A percentile compares a stretch with the other conserved stretches of the same genome.
Evolutionary conservation across 805 yeast genomes (phyloP).

Genomic region (Ogataea degrootiae): DNA sequence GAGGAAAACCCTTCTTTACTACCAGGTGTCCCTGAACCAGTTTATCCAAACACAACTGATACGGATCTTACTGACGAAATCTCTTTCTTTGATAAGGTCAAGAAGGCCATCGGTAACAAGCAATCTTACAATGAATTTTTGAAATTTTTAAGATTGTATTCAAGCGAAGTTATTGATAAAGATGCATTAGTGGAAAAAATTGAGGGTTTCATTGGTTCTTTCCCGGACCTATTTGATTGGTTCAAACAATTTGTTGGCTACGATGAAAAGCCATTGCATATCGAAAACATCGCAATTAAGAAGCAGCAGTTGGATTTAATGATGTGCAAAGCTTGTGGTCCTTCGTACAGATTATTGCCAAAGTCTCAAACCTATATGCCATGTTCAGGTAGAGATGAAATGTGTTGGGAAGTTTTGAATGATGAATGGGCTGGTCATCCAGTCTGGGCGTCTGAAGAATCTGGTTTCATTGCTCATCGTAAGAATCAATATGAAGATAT

Average conservation of each 20-base stretch:
- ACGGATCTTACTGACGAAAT: constrained; percentile 79
- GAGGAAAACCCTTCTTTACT: constrained; percentile 63
- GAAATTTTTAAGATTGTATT: constrained; percentile 78
- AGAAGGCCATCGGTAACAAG: constrained; percentile 81
- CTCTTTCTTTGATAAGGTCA: constrained; percentile 86
- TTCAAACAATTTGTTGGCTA: constrained; percentile 88
- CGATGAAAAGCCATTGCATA: constrained; percentile 77
- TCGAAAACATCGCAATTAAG: constrained; percentile 82
- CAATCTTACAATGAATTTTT: constrained; percentile 89
- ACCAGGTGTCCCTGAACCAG: constrained; percentile 84
- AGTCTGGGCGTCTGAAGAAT: constrained; percentile 99
- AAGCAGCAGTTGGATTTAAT: constrained; percentile 89
- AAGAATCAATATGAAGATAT: constrained; percentile 98
- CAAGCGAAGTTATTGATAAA: constrained; percentile 87
- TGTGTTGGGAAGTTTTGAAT: constrained; percentile 98
- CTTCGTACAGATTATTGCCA: constrained; percentile 88
- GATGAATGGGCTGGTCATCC: constrained; percentile 99
- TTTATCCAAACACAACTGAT: constrained; percentile 49
- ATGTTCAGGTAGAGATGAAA: constrained; percentile 95
- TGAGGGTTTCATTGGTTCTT: constrained; percentile 78
- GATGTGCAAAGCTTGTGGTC: constrained; percentile 91
- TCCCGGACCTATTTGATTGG: constrained; percentile 80
- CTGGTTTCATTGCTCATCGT: constrained; percentile 98
- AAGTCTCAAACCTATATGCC: constrained; percentile 95
- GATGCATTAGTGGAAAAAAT: constrained; percentile 76